Evolutionary conservation across 1,284 basidiomycete species (phyloP).

Genomic region (Flammula alnicola): DNA sequence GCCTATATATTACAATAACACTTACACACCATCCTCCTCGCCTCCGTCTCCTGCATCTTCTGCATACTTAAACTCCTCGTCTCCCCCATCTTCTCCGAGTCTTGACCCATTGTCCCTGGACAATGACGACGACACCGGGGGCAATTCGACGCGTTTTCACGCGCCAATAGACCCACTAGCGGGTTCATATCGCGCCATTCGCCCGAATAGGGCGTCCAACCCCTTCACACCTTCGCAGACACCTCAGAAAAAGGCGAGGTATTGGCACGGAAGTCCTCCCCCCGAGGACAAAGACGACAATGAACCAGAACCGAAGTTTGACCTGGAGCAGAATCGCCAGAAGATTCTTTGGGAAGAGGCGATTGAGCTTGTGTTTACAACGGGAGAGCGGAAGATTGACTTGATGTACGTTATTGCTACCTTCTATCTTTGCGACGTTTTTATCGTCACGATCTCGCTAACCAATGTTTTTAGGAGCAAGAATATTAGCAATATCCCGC

Average conservation of each 20-base stretch:
- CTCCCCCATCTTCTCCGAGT: constrained; percentile 41
- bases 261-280: constrained; percentile 1
- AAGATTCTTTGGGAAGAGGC: constrained; percentile 46
- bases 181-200: constrained; percentile 10
- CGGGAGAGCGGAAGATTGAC: constrained; percentile 42
- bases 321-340: constrained; percentile 26
- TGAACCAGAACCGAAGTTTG: not conserved
- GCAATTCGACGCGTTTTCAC: no score
- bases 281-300: not conserved
- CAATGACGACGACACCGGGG: constrained; percentile 4
- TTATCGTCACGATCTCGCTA: not conserved
- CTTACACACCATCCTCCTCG: constrained; percentile 34
- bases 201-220: constrained; percentile 6
- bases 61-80: constrained; percentile 38
- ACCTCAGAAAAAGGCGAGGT: constrained; percentile 6
- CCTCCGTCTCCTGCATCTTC: constrained; percentile 38
- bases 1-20: constrained; percentile 11
- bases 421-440: not conserved
- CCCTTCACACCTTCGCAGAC: constrained; percentile 4
- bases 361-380: constrained; percentile 41
- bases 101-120: constrained; percentile 23
- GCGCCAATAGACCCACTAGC: constrained; percentile 18
- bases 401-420: constrained; percentile 40
- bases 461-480: constrained; percentile 18
- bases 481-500: constrained; percentile 27